Base-by-base conservation (phyloP, 2,329 filamentous ascomycete genomes). In the Ceratocystis cacaofunesta region DNA sequence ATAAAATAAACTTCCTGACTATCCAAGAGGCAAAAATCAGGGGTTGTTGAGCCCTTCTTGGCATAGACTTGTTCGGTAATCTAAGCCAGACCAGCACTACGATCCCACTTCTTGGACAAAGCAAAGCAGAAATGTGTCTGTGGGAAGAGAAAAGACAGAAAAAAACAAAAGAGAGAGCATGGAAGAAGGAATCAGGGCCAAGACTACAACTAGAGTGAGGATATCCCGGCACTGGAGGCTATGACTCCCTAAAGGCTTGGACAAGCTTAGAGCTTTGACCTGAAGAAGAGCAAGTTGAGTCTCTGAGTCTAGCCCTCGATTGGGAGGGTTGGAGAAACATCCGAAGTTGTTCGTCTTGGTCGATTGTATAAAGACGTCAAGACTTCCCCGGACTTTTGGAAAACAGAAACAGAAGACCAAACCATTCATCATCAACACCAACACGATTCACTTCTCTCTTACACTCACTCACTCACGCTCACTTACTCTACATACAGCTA, bases 401-500 rank as follows among this genome's bases (percentile, higher is more conserved):
- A 57, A 57, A 32, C 52, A 32, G 28, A 57, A 57, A 30, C 10
- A 57, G 52, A 30, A 30, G 22, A n/a, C 6, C 12, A 32, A 22
- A 30, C 8, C 22, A 57, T 6, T 5, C 52, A 57, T 57, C 25
- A 57, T 30, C 52, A 52, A 5, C 44, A 46, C 6, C 3, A 57
- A n/a, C 25, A 28, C 12, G 12, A 32, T 8, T 17, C 22, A 57
- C 15, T 10, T 65, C 28, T 25, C 12, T 32, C 30, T 15, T 17
- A 63, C 19, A 6, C 46, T 43, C 32, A 36, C 8, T 48, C 19
- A 72, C 62, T 30, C 10, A 64, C 19, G n/a, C n/a, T 25, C 61
- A 5, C 19, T 62, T 1, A 63, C 62, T 50, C 25, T 41, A 15
- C 36, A 41, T 41, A 41, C 36, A 41, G 36, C 12, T 41, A 41